phyloP scores from a whole-genome alignment of 306 rosid genomes.

The Quercus dentata region DNA sequence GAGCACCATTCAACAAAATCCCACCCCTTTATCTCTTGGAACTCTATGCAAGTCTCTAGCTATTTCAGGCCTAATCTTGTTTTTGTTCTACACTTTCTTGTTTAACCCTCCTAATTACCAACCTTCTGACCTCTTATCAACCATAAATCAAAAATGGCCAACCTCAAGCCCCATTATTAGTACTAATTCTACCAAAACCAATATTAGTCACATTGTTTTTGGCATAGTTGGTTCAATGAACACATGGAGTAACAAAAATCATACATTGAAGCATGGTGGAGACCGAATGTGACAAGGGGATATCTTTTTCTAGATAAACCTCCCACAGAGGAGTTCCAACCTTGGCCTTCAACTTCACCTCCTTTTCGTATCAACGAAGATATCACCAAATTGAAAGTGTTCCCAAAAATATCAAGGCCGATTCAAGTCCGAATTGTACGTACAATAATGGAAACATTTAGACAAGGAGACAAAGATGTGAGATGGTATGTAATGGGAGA shows the following conservation, averaged over 20 bases:
- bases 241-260: conserved; percentile 35
- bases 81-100: conserved; percentile 24
- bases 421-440: conserved; percentile 33
- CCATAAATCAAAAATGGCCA: conserved; percentile 18
- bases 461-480: conserved; percentile 24
- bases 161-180: not conserved
- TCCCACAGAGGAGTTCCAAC: conserved; percentile 33
- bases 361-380: conserved; percentile 40
- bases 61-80: conserved; percentile 17
- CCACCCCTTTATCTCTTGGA: conserved; percentile 7
- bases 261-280: conserved; percentile 46
- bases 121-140: conserved; percentile 22
- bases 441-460: conserved; percentile 25
- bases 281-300: conserved; percentile 34
- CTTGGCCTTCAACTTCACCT: conserved; percentile 41
- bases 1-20: conserved; percentile 10
- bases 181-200: conserved; percentile 1
- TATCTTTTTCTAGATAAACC: conserved; percentile 38
- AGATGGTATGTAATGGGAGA: conserved; percentile 56
- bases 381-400: not conserved
- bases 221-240: conserved; percentile 37
- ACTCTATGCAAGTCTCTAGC: conserved; percentile 23
- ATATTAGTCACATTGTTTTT: conserved; percentile 31
- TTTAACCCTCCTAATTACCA: conserved; percentile 4
- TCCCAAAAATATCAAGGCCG: not conserved